These are phyloP conservation scores for Sanghuangporus sanghuang DNA, from an alignment of 1,284 basidiomycete genomes.

Conservation along the genomic window DNA sequence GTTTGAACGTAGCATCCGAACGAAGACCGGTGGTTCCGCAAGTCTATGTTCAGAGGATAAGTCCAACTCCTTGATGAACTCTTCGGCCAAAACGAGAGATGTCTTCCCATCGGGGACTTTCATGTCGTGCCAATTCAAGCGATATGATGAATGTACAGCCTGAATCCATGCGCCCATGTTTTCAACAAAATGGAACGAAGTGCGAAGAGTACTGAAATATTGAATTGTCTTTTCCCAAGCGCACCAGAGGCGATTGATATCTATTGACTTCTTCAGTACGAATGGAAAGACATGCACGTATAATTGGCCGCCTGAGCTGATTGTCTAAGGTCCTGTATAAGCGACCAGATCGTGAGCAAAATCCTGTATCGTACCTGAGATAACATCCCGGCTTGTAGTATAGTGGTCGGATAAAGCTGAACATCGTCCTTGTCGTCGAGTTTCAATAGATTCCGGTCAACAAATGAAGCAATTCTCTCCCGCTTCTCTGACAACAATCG, in stretches of 20 bases:
- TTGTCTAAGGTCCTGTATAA: constrained; percentile 30
- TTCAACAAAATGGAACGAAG: constrained; percentile 41
- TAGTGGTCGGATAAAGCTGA: constrained; percentile 36
- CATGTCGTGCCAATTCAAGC: constrained; percentile 32
- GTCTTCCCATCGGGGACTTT: constrained; percentile 15
- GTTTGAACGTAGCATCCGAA: constrained; percentile 28
- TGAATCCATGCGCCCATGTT: constrained; percentile 39
- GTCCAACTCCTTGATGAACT: constrained; percentile 21
- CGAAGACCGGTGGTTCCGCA: constrained; percentile 31
- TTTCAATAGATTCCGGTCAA: constrained; percentile 23
- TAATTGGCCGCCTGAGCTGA: constrained; percentile 37
- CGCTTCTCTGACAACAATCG: constrained; percentile 3
- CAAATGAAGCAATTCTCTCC: constrained; percentile 14
- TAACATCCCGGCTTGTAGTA: constrained; percentile 45
- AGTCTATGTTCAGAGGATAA: constrained; percentile 26
- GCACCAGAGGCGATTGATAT: constrained; percentile 28
- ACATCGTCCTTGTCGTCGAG: constrained; percentile 31
- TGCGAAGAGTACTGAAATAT: constrained; percentile 37
- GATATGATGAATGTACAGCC: constrained; percentile 33
- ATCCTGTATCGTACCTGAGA: constrained; percentile 35
- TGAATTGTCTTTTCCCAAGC: constrained; percentile 34
- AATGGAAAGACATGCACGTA: constrained; percentile 45
- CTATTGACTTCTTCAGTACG: constrained; percentile 25
- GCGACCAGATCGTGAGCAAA: neutral
- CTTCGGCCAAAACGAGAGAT: constrained; percentile 18